phyloP scores from a whole-genome alignment of 768 basidiomycete genomes.

The Crucibulum laeve region DNA sequence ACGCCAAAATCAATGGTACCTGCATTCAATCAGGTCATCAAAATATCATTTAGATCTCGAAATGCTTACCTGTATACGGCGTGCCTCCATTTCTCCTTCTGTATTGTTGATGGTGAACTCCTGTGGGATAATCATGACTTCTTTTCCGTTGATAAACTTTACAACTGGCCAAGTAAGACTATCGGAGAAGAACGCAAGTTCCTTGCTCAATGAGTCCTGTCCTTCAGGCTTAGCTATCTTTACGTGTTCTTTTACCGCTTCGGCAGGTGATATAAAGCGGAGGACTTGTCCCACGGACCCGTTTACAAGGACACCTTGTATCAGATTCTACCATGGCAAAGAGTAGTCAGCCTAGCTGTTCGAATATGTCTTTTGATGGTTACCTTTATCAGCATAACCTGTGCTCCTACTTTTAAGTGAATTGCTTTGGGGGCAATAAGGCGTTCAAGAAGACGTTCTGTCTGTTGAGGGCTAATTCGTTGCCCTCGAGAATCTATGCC shows the following conservation, averaged over 20 bases:
- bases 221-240: conserved; percentile 32
- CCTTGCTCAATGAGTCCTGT: conserved; percentile 2
- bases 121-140: conserved; percentile 44
- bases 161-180: conserved; percentile 52
- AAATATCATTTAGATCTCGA: not conserved
- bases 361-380: not conserved
- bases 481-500: conserved; percentile 41
- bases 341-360: not conserved
- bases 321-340: conserved; percentile 46
- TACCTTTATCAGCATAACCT: conserved; percentile 83
- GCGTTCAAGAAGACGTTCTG: conserved; percentile 46
- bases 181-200: not conserved
- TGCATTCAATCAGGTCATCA: conserved; percentile 16
- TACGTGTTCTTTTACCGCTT: conserved; percentile 33
- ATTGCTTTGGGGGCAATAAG: conserved; percentile 52
- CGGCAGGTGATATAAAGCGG: conserved; percentile 37
- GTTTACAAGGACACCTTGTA: conserved; percentile 67
- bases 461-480: conserved; percentile 27
- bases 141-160: conserved; percentile 45
- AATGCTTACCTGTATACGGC: conserved; percentile 47
- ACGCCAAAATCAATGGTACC: conserved; percentile 79
- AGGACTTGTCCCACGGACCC: conserved; percentile 60
- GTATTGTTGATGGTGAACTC: conserved; percentile 66
- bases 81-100: conserved; percentile 53
- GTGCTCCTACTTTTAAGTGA: conserved; percentile 65